Evolutionary conservation across 495 filamentous ascomycete species (phyloP).

Genomic region (Neurospora cerealis): DNA sequence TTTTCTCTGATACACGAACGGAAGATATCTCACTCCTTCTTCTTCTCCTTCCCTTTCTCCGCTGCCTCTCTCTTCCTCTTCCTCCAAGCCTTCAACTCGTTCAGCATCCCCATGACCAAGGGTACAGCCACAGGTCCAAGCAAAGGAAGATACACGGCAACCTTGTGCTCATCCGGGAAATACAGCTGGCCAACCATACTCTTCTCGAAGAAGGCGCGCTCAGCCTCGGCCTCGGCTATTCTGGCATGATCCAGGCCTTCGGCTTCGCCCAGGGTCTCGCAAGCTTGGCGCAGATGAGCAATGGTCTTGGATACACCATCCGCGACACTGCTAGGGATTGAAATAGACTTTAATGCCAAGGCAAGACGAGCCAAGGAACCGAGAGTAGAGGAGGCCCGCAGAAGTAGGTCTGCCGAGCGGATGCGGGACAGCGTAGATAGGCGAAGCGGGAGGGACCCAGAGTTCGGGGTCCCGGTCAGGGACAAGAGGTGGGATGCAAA

Average conservation of each 20-base stretch:
- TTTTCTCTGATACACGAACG: neutral
- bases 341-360: conserved; percentile 75
- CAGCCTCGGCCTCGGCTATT: conserved; percentile 79
- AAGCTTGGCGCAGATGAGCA: conserved; percentile 62
- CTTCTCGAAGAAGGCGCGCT: conserved; percentile 96
- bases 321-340: conserved; percentile 79
- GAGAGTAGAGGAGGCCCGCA: conserved; percentile 87
- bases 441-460: conserved; percentile 70
- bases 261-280: conserved; percentile 54
- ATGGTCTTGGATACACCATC: conserved; percentile 75
- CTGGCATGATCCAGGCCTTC: conserved; percentile 62
- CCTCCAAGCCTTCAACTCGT: conserved; percentile 58
- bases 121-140: conserved; percentile 90
- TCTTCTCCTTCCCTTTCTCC: conserved; percentile 20
- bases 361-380: conserved; percentile 86
- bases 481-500: conserved; percentile 90
- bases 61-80: conserved; percentile 29
- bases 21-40: conserved; percentile 11
- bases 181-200: conserved; percentile 96
- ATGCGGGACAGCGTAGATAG: conserved; percentile 76
- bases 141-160: conserved; percentile 91
- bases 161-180: conserved; percentile 97
- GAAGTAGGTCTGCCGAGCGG: conserved; percentile 72
- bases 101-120: conserved; percentile 68
- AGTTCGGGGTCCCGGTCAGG: conserved; percentile 75